phyloP scores from a whole-genome alignment of 169 alveolate species.

The Theileria orientalis region DNA sequence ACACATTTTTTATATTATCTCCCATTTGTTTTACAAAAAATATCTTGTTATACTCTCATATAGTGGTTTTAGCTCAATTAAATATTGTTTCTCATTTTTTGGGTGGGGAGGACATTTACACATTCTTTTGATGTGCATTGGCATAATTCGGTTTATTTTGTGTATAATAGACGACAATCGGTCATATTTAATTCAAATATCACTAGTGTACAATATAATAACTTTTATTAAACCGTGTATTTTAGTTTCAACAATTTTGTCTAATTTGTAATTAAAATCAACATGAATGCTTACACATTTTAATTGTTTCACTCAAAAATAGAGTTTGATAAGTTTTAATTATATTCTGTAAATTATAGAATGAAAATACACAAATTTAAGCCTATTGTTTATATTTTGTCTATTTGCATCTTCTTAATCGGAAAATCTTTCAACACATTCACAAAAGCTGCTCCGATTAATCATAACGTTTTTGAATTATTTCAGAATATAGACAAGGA shows the following conservation, averaged over 20 bases:
- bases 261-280: neutral
- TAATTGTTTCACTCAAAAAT: neutral
- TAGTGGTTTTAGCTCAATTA: too few species aligned
- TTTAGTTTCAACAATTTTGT: neutral
- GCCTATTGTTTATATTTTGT: neutral
- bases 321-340: neutral
- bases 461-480: neutral
- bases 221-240: neutral
- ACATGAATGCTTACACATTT: neutral
- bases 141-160: too few species aligned
- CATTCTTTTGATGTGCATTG: neutral
- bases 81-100: too few species aligned
- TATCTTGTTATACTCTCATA: too few species aligned
- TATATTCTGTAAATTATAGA: neutral
- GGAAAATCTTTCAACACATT: neutral
- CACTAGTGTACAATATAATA: neutral
- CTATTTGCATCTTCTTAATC: neutral
- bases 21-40: too few species aligned
- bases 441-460: neutral
- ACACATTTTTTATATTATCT: too few species aligned
- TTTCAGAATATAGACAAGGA: conserved; percentile 2
- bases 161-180: too few species aligned
- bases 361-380: neutral
- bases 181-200: neutral
- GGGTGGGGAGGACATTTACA: neutral